Percentiles rank a stretch among this genome's conserved stretches.
Evolutionary conservation across 2,329 filamentous ascomycete species (phyloP).

Genomic region (Exophiala bonariae): DNA sequence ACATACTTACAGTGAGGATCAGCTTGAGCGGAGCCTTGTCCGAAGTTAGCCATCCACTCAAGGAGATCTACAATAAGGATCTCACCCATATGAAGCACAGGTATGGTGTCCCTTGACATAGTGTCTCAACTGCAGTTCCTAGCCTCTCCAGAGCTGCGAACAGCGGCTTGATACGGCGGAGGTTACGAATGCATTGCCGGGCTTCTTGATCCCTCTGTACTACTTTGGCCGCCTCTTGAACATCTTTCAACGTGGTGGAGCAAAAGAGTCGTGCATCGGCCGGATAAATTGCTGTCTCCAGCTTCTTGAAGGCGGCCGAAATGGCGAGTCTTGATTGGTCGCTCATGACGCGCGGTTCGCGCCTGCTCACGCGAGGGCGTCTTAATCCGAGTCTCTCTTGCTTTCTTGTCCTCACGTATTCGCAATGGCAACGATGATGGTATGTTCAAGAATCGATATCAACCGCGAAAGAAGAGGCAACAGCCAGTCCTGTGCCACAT

Average conservation of each 20-base stretch:
- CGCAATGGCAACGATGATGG: too few relatives aligned
- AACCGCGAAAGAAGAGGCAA: too few relatives aligned
- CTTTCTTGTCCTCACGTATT: too few relatives aligned
- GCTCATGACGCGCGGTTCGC: too few relatives aligned
- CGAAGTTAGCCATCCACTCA: too few relatives aligned
- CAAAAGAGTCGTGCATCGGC: constrained; percentile 28
- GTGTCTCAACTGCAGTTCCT: constrained; percentile 40
- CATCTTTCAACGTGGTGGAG: constrained; percentile 38
- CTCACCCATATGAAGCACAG: constrained; percentile 48
- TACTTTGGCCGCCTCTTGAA: constrained; percentile 36
- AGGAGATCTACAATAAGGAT: background rate
- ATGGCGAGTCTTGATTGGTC: too few relatives aligned
- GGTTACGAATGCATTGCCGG: constrained; percentile 42
- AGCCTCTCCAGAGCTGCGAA: constrained; percentile 46
- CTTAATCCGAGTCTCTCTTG: too few relatives aligned
- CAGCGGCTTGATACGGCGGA: constrained; percentile 45
- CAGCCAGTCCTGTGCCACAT: too few relatives aligned
- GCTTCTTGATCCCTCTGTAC: constrained; percentile 44
- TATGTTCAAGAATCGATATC: too few relatives aligned
- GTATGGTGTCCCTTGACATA: constrained; percentile 50
- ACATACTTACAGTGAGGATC: too few relatives aligned
- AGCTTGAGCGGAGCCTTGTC: constrained; percentile 41
- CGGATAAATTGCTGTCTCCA: background rate
- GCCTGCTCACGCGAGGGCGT: too few relatives aligned
- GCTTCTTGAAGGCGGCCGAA: background rate